phyloP scores from a whole-genome alignment of 768 basidiomycete genomes.

The Ramaria rubella region DNA sequence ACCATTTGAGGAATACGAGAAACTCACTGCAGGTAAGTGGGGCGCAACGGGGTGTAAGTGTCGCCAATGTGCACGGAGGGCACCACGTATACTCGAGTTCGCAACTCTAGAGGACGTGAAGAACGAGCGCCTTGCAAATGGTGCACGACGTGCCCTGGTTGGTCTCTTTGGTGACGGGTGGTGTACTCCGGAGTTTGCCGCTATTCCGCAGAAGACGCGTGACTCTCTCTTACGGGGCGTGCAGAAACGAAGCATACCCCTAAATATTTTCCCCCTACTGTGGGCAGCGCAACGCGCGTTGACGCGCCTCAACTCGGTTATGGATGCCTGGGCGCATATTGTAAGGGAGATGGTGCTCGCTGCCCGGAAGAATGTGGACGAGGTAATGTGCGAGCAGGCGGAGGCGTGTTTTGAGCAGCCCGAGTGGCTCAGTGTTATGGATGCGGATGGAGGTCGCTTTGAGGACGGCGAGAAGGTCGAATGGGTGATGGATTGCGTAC shows the following conservation, averaged over 20 bases:
- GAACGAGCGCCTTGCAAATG: slow-evolving; percentile 62
- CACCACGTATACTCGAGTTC: slow-evolving; percentile 80
- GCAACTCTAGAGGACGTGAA: slow-evolving; percentile 69
- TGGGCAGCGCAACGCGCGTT: slow-evolving; percentile 60
- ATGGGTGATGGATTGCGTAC: slow-evolving; percentile 60
- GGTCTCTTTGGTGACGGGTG: slow-evolving; percentile 85
- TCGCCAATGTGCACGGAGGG: slow-evolving; percentile 72
- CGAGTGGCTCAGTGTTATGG: slow-evolving; percentile 73
- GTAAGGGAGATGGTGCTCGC: slow-evolving; percentile 60
- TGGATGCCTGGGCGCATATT: slow-evolving; percentile 46
- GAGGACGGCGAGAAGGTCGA: slow-evolving; percentile 76
- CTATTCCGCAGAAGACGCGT: slow-evolving; percentile 56
- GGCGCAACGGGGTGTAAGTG: slow-evolving; percentile 81
- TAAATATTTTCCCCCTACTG: slow-evolving; percentile 62
- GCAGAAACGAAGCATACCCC: slow-evolving; percentile 56
- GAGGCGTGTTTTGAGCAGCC: slow-evolving; percentile 58
- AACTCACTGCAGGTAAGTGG: slow-evolving; percentile 68
- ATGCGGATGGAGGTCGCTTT: slow-evolving; percentile 52
- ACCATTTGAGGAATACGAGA: slow-evolving; percentile 73
- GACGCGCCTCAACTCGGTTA: slow-evolving; percentile 15
- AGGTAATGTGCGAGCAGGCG: slow-evolving; percentile 50
- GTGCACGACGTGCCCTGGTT: slow-evolving; percentile 68
- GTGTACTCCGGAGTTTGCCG: slow-evolving; percentile 77
- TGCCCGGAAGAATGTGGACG: slow-evolving; percentile 57
- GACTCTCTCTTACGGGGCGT: slow-evolving; percentile 70